A percentile compares a stretch with the other conserved stretches of the same genome.
Evolutionary conservation across 2,329 filamentous ascomycete genomes (phyloP).

Genomic region (Ophiocordyceps camponoti-leonardi): DNA sequence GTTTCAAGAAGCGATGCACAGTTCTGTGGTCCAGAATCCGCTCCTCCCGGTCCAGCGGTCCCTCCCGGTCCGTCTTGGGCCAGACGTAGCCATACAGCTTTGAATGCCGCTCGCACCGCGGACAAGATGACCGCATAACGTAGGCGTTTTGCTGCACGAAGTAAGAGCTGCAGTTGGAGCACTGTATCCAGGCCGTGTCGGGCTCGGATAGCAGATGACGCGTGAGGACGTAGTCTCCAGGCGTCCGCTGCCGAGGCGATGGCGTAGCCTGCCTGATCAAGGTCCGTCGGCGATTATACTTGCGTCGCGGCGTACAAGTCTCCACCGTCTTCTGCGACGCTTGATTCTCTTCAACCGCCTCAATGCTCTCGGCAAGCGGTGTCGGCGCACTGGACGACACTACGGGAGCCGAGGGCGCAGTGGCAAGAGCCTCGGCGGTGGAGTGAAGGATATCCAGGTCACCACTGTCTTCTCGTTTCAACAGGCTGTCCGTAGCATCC

Average conservation of each 20-base stretch:
- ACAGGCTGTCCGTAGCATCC: not conserved
- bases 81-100: constrained; percentile 90
- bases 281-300: constrained; percentile 15
- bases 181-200: constrained; percentile 71
- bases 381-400: not conserved
- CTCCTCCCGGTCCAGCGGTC: constrained; percentile 54
- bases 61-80: constrained; percentile 83
- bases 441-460: not conserved
- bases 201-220: constrained; percentile 58
- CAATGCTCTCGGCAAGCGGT: constrained; percentile 10
- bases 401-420: not conserved
- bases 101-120: constrained; percentile 84
- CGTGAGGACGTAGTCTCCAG: constrained; percentile 73
- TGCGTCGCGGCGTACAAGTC: constrained; percentile 9
- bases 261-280: constrained; percentile 17
- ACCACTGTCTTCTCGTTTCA: constrained; percentile 3
- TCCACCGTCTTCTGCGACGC: constrained; percentile 1
- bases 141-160: constrained; percentile 88
- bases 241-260: constrained; percentile 28
- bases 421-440: not conserved
- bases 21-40: constrained; percentile 69
- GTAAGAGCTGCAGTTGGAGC: constrained; percentile 61
- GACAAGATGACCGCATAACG: constrained; percentile 70
- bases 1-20: constrained; percentile 67
- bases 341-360: constrained; percentile 6